Percentiles rank a stretch among this genome's conserved stretches.
phyloP scores from a whole-genome alignment of 495 filamentous ascomycete genomes.

The Daldinia vernicosa region DNA sequence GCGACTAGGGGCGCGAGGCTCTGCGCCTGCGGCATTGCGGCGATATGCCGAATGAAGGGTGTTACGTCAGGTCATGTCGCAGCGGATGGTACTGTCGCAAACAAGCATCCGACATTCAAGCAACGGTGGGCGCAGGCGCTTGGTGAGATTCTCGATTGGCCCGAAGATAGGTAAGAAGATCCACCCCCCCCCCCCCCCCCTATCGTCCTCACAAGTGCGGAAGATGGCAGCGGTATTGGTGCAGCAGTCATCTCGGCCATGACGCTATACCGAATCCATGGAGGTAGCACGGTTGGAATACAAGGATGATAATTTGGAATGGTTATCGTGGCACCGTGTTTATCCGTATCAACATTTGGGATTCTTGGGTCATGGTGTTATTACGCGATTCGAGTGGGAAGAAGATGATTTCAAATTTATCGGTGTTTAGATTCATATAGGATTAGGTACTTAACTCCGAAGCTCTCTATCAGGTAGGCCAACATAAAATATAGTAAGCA shows the following conservation, averaged over 20 bases:
- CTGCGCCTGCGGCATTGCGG: conserved; percentile 81
- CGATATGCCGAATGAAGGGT: conserved; percentile 84
- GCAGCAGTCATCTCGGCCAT: conserved; percentile 82
- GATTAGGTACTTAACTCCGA: neutral
- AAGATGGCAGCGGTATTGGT: conserved; percentile 83
- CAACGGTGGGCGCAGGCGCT: conserved; percentile 77
- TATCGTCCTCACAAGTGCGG: conserved; percentile 74
- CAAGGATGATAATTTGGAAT: conserved; percentile 15
- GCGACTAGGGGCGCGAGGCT: conserved; percentile 81
- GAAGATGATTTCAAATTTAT: neutral
- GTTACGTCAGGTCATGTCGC: conserved; percentile 80
- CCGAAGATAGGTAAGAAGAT: conserved; percentile 66
- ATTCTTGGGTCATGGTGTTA: too few species aligned
- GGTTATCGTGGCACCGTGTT: neutral
- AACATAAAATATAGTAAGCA: neutral
- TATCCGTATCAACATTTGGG: neutral
- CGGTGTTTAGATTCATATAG: neutral
- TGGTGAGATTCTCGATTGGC: conserved; percentile 84
- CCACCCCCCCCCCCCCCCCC: too few species aligned
- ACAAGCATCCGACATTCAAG: conserved; percentile 88
- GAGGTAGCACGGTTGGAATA: conserved; percentile 71
- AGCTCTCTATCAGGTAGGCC: neutral
- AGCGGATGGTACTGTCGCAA: conserved; percentile 84
- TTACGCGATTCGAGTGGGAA: neutral
- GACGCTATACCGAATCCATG: conserved; percentile 77